Base-by-base conservation (phyloP, 2,329 filamentous ascomycete genomes). In the Sporothrix sp. region DNA sequence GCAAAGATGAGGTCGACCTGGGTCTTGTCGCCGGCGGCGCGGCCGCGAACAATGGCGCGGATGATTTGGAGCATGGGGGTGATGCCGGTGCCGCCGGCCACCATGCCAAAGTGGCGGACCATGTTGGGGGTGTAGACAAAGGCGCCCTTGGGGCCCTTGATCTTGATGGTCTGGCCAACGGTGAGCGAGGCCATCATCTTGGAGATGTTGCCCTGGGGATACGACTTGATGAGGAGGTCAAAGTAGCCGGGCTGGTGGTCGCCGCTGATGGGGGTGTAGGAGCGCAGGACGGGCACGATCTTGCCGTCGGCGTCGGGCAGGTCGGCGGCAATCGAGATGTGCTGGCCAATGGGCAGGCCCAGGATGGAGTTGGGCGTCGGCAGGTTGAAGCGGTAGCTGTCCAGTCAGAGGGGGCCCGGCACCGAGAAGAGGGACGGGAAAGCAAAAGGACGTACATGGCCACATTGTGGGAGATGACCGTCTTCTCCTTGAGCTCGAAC, bases 91-190 rank as follows among this genome's bases (percentile, higher is more conserved):
- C 93, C 93, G 59, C 93, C 93, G 57, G 93, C 89, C 65, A 98
- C 87, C 93, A 98, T 98, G 65, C 90, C 93, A 60, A 98, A 95
- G 70, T 87, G 87, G 58, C 87, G 84, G 61, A 91, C 87, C 86
- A 98, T 91, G 76, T 96, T 96, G 61, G 91, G 89, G 16, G 84
- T 87, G 73, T 98, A 98, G 56, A 95, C 87, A 77, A 98, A 96
- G 61, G 91, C 91, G 60, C 93, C 93, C 78, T 97, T 97, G 68
- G 93, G 93, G 9, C 93, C 93, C 61, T 81, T 83, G 61, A 97
- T 84, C 66, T 87, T 87, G 76, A 98, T 93, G 55, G 78, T 84
- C 68, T 95, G 82, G 55, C 91, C 90, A 54, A 96, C 77, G 57
- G 78, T 79, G 56, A 98, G 79, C 11, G 79, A 82, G 42, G 88